phyloP scores from a whole-genome alignment of 2,329 filamentous ascomycete species.

The Phyllosticta citrichinensis region DNA sequence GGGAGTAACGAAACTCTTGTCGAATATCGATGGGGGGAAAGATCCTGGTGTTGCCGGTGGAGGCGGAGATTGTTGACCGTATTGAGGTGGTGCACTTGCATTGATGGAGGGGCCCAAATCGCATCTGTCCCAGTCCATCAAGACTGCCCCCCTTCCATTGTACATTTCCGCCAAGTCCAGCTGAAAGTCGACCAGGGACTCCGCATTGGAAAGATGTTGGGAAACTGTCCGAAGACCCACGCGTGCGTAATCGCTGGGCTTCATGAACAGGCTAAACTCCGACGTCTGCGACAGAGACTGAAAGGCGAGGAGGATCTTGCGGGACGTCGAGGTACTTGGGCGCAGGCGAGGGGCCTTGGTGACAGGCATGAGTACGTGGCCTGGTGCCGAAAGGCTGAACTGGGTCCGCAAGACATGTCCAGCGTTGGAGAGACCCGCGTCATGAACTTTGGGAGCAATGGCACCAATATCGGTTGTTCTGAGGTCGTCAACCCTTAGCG shows the following conservation, averaged over 20 bases:
- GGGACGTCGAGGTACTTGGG: conserved; percentile 2
- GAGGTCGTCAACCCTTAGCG: not conserved
- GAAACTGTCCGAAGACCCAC: not conserved
- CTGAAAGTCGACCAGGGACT: not conserved
- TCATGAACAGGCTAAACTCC: not conserved
- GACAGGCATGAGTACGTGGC: conserved; percentile 2
- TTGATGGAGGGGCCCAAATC: not conserved
- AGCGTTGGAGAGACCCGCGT: conserved; percentile 2
- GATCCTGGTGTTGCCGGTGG: not conserved
- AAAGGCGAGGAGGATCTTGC: not conserved
- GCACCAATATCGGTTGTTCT: not conserved
- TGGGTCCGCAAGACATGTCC: not conserved
- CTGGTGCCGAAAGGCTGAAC: conserved; percentile 1
- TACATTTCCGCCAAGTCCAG: not conserved
- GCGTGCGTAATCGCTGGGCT: conserved; percentile 6
- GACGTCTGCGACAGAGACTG: not conserved
- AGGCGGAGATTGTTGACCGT: not conserved
- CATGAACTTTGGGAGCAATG: not conserved
- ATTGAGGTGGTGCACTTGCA: not conserved
- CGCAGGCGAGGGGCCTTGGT: conserved; percentile 1
- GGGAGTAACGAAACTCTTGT: not conserved
- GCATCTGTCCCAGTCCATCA: conserved; percentile 1
- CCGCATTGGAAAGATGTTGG: not conserved
- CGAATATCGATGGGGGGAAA: not conserved
- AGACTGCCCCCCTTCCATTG: not conserved